Evolutionary conservation across 2,329 filamentous ascomycete genomes (phyloP).

Genomic region (Calcarisporium arbuscula): DNA sequence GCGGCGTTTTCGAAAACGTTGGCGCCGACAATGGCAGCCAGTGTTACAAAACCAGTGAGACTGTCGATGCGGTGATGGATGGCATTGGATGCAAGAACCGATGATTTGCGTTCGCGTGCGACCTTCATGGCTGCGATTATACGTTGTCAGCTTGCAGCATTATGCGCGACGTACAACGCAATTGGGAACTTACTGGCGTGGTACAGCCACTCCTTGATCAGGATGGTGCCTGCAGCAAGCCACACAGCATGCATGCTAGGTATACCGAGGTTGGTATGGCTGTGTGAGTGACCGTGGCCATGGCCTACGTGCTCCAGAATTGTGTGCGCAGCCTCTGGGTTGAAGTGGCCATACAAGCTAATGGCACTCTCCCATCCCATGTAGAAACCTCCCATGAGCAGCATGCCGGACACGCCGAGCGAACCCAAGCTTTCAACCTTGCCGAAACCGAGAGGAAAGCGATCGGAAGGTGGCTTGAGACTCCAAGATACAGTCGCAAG

Average conservation of each 20-base stretch:
- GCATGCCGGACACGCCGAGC: constrained; percentile 83
- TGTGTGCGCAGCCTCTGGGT: constrained; percentile 62
- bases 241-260: constrained; percentile 93
- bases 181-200: constrained; percentile 73
- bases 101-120: constrained; percentile 87
- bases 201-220: constrained; percentile 96
- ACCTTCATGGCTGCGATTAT: constrained; percentile 77
- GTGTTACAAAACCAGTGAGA: constrained; percentile 86
- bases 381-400: constrained; percentile 82
- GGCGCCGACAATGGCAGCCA: constrained; percentile 81
- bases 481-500: constrained; percentile 93
- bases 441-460: constrained; percentile 87
- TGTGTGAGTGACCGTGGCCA: constrained; percentile 60
- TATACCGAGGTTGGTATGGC: constrained; percentile 34
- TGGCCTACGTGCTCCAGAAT: constrained; percentile 54
- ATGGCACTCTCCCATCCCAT: constrained; percentile 76
- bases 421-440: constrained; percentile 97
- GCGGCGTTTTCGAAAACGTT: constrained; percentile 79
- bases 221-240: constrained; percentile 83
- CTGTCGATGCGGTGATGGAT: constrained; percentile 96
- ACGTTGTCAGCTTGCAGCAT: no score
- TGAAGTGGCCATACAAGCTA: constrained; percentile 65
- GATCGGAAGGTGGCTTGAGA: constrained; percentile 72
- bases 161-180: no score
- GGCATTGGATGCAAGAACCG: constrained; percentile 91